Evolutionary conservation across 2,329 filamentous ascomycete species (phyloP).

Genomic region (Myriosclerotinia scirpicola): DNA sequence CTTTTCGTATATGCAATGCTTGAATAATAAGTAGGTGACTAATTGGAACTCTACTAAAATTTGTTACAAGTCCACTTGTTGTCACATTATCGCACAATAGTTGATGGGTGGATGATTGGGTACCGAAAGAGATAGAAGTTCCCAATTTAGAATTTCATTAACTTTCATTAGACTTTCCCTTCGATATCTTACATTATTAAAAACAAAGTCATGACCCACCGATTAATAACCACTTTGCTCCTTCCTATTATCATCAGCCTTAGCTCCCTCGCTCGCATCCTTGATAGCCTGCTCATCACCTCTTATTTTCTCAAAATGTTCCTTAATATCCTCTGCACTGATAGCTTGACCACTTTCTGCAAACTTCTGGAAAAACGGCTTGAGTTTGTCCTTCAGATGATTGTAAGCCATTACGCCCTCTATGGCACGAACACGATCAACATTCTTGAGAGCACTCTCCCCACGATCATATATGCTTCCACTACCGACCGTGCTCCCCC

Average conservation of each 20-base stretch:
- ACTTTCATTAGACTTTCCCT: background rate
- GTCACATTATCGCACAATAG: background rate
- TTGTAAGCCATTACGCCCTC: conserved; percentile 99
- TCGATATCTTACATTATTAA: conserved; percentile 6
- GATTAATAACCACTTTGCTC: conserved; percentile 48
- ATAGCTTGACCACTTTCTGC: conserved; percentile 87
- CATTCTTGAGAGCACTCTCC: conserved; percentile 85
- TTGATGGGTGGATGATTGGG: background rate
- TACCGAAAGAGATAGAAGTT: background rate
- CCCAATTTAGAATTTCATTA: background rate
- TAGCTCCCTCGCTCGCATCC: conserved; percentile 38
- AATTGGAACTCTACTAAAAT: background rate
- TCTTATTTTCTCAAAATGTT: conserved; percentile 89
- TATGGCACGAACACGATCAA: conserved; percentile 90
- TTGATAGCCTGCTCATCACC: conserved; percentile 67
- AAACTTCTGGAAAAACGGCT: conserved; percentile 89
- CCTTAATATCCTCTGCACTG: conserved; percentile 92
- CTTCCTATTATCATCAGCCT: conserved; percentile 42
- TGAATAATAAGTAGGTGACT: background rate
- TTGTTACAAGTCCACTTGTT: background rate
- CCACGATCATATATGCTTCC: conserved; percentile 86
- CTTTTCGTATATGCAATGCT: background rate
- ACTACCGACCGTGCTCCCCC: conserved; percentile 64
- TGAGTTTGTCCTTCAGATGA: conserved; percentile 92
- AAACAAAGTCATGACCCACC: background rate